phyloP scores from a whole-genome alignment of 2,329 filamentous ascomycete species.

The Beauveria asiatica region DNA sequence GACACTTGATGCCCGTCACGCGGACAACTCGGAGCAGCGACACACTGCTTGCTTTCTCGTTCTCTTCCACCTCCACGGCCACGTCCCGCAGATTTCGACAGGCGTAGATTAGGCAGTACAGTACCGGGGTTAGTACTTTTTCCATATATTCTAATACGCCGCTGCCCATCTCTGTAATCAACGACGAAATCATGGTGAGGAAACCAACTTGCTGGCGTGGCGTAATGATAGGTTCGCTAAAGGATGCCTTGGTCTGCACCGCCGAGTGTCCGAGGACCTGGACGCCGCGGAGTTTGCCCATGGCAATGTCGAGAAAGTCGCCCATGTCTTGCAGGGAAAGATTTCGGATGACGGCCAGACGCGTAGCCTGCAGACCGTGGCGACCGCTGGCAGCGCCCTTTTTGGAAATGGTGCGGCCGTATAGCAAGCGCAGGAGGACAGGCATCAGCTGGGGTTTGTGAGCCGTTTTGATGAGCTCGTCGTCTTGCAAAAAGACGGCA shows the following conservation, averaged over 20 bases:
- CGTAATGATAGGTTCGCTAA: conserved; percentile 52
- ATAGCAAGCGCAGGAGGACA: conserved; percentile 76
- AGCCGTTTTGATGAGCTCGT: conserved; percentile 61
- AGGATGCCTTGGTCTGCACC: conserved; percentile 39
- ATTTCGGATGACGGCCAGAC: conserved; percentile 72
- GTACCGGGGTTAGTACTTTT: conserved; percentile 63
- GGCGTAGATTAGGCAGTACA: conserved; percentile 72
- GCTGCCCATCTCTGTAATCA: conserved; percentile 75
- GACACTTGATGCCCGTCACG: conserved; percentile 70
- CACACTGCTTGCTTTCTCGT: conserved; percentile 33
- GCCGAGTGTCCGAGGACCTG: conserved; percentile 44
- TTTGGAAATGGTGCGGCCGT: conserved; percentile 79
- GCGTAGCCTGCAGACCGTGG: conserved; percentile 71
- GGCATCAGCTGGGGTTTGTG: conserved; percentile 73
- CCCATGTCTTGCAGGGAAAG: conserved; percentile 66
- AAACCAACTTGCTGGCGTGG: conserved; percentile 81
- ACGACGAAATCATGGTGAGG: conserved; percentile 80
- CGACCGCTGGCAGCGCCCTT: conserved; percentile 69
- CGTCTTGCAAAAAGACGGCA: conserved; percentile 74
- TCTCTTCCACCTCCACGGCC: conserved; percentile 25
- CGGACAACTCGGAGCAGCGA: conserved; percentile 60
- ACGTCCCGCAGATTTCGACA: conserved; percentile 48
- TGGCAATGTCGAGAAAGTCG: conserved; percentile 74
- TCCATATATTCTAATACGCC: conserved; percentile 60
- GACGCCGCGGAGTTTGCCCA: conserved; percentile 59